Evolutionary conservation across 1,284 basidiomycete genomes (phyloP).

Genomic region (Schizophyllum commune): DNA sequence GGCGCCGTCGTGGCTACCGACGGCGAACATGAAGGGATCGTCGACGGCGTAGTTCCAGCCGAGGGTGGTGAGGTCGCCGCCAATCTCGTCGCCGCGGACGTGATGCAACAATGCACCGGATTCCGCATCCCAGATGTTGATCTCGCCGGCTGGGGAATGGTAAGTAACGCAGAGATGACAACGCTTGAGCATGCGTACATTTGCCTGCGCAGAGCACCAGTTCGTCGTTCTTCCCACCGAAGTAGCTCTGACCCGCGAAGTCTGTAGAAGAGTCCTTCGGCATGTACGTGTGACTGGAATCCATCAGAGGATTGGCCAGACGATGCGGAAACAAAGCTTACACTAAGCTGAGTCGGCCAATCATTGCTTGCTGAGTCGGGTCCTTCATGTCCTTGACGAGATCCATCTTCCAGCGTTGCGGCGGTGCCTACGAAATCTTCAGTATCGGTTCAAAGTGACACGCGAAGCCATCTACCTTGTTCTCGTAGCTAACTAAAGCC

Average conservation of each 20-base stretch:
- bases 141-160: conserved; percentile 51
- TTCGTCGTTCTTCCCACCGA: conserved; percentile 70
- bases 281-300: conserved; percentile 61
- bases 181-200: conserved; percentile 29
- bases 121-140: conserved; percentile 80
- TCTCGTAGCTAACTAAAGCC: conserved; percentile 67
- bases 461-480: conserved; percentile 38
- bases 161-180: background rate
- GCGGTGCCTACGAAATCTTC: conserved; percentile 46
- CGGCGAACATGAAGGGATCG: conserved; percentile 72
- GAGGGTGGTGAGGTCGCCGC: conserved; percentile 66
- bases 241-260: conserved; percentile 73
- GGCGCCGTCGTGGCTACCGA: conserved; percentile 68
- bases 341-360: conserved; percentile 41
- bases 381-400: conserved; percentile 44
- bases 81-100: conserved; percentile 43
- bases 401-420: conserved; percentile 73
- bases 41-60: conserved; percentile 66
- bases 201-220: conserved; percentile 71
- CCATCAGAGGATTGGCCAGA: background rate
- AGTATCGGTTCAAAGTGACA: conserved; percentile 3
- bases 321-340: conserved; percentile 9
- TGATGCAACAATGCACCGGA: conserved; percentile 61
- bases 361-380: conserved; percentile 19
- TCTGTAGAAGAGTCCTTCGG: conserved; percentile 54